Evolutionary conservation across 2,329 filamentous ascomycete species (phyloP).

Genomic region (Phyllosticta citriasiana): DNA sequence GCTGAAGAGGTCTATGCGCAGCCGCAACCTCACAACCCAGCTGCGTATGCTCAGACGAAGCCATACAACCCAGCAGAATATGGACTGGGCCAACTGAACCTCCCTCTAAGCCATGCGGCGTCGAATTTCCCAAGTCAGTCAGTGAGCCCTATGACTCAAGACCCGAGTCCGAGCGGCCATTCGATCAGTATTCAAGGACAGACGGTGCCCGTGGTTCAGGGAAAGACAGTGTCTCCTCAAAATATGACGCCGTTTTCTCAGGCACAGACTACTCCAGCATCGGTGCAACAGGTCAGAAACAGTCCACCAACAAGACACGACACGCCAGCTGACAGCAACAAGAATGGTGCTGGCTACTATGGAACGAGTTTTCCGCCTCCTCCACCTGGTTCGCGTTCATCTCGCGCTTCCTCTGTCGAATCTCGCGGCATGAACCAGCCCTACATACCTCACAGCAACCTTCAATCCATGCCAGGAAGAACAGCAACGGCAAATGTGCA

Average conservation of each 20-base stretch:
- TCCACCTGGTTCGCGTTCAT: constrained; percentile 1
- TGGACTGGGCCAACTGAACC: not conserved
- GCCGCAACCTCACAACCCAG: constrained; percentile 3
- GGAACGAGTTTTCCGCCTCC: constrained; percentile 8
- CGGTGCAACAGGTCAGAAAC: not conserved
- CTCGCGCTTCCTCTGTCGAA: constrained; percentile 7
- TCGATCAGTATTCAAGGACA: not conserved
- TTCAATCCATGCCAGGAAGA: not conserved
- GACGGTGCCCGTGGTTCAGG: not conserved
- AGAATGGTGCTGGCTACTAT: constrained; percentile 4
- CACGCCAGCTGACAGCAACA: not conserved
- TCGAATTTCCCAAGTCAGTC: not conserved
- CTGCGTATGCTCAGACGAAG: not conserved
- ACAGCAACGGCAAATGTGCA: not conserved
- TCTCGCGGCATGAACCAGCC: constrained; percentile 1
- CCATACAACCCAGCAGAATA: constrained; percentile 27
- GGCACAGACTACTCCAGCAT: not conserved
- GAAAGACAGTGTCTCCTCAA: not conserved
- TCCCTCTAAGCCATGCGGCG: not conserved
- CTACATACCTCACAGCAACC: constrained; percentile 10
- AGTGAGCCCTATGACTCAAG: not conserved
- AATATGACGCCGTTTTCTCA: not conserved
- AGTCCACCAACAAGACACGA: not conserved
- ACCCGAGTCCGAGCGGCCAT: not conserved
- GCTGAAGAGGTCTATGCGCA: constrained; percentile 19